Evolutionary conservation across 148 eudicot species (phyloP).

Genomic region (Amaranthus palmeri): DNA sequence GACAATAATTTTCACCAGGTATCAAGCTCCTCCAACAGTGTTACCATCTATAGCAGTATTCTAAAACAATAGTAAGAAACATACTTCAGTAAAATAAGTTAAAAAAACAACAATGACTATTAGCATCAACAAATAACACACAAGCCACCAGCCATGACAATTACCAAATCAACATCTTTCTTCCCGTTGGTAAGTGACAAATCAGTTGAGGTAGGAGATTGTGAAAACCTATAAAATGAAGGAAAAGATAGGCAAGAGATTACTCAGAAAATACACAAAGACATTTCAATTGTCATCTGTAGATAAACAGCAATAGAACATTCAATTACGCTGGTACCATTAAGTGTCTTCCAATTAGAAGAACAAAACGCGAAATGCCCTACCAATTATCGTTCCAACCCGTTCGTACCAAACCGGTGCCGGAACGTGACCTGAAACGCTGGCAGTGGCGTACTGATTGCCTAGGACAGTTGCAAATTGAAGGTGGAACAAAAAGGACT

Average conservation of each 20-base stretch:
- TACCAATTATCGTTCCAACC: too few species aligned
- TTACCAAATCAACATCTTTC: slow-evolving; percentile 44
- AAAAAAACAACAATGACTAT: neutral
- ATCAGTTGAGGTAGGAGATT: slow-evolving; percentile 28
- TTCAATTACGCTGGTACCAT: neutral
- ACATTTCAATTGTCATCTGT: neutral
- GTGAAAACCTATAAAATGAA: slow-evolving; percentile 52
- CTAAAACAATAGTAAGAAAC: slow-evolving; percentile 21
- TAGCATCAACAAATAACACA: neutral
- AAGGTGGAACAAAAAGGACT: too few species aligned
- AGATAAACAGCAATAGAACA: neutral
- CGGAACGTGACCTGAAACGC: too few species aligned
- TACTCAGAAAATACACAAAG: neutral
- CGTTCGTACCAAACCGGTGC: too few species aligned
- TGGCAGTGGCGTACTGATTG: too few species aligned
- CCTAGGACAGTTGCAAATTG: too few species aligned
- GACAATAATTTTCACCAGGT: neutral
- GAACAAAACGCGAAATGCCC: too few species aligned
- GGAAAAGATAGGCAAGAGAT: neutral
- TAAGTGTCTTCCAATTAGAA: too few species aligned
- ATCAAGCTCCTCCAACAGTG: slow-evolving; percentile 42
- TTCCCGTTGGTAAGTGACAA: slow-evolving; percentile 34
- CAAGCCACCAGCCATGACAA: neutral
- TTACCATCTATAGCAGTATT: slow-evolving; percentile 40
- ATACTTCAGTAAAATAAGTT: slow-evolving; percentile 2